A percentile compares a stretch with the other conserved stretches of the same genome.
phyloP scores from a whole-genome alignment of 2,329 filamentous ascomycete genomes.

The Microdochium paspali region DNA sequence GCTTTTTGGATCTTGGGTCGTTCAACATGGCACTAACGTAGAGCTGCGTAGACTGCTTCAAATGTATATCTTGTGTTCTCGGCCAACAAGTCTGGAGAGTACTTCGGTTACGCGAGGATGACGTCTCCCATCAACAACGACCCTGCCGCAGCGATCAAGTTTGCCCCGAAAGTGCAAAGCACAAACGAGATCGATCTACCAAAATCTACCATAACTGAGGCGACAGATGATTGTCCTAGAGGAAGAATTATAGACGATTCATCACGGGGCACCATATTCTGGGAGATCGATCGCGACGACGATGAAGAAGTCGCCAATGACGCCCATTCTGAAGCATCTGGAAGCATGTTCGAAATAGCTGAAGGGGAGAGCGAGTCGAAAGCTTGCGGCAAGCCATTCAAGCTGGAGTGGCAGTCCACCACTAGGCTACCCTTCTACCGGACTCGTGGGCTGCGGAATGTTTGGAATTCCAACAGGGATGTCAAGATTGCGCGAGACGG shows the following conservation, averaged over 20 bases:
- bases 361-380: conserved; percentile 42
- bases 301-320: conserved; percentile 23
- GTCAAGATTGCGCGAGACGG: conserved; percentile 94
- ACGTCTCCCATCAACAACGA: conserved; percentile 73
- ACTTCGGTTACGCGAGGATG: conserved; percentile 94
- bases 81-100: conserved; percentile 94
- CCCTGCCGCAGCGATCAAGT: conserved; percentile 57
- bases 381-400: conserved; percentile 85
- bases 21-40: no score
- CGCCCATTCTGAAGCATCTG: conserved; percentile 17
- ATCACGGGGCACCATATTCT: conserved; percentile 90
- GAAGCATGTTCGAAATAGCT: conserved; percentile 17
- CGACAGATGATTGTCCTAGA: conserved; percentile 67
- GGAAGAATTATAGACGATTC: conserved; percentile 90
- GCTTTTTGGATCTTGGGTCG: not conserved
- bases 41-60: conserved; percentile 51
- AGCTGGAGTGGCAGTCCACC: conserved; percentile 82
- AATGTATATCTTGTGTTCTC: conserved; percentile 91
- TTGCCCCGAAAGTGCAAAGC: conserved; percentile 55
- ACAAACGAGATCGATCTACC: conserved; percentile 57
- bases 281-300: conserved; percentile 69
- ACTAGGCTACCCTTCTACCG: conserved; percentile 78
- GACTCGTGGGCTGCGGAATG: conserved; percentile 78
- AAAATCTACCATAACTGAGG: conserved; percentile 69
- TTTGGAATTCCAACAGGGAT: conserved; percentile 91